Base-by-base conservation (phyloP, 148 eudicot species). In the Silene latifolia region DNA sequence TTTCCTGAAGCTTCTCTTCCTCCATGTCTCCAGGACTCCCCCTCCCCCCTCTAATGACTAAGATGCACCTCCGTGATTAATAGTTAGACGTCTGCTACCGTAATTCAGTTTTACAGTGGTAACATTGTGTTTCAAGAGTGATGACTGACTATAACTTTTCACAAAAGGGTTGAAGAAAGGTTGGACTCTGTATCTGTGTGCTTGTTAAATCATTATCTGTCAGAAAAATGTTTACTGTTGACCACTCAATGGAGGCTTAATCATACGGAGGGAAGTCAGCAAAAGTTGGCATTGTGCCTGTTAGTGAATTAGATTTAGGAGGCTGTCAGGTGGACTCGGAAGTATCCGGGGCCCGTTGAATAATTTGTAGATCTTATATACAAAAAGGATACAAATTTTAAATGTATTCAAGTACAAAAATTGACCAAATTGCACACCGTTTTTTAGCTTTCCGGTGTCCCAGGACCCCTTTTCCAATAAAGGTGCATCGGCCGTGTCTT, bases 1-100 rank as follows among this genome's bases (percentile, higher is more conserved):
- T 87, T 56, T 39, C 63, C 23, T n/a, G 64, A 72, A 29, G 24
- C 35, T 78, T 75, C 10, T 73, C 32, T 61, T 78, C 67, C 35
- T n/a, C 35, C 23, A 59, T 44, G 29, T 35, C 19, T 59, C 47
- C 53, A 32, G 44, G 44, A 39, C 8, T 39, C 44, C 44, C 44
- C 9, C 44, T 7, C 9, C 11, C 5, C 17, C 20, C 27, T 23
- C 44, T 46, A 11, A 53, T 7, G 32, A 32, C 4, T 60, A 58
- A 58, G 9, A 51, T 15, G 35, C 61, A 10, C 57, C 48, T 63
- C 17, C 4, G 47, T 65, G 69, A 32, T 65, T 15, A 19, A 65
- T 62, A 11, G n/a, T 44, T 32, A 65, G 47, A 35, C 47, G 20
- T 35, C 12, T n/a, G 21, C 69, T 65, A 35, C 17, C 57, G 5